Conservation (phyloP, 2,329 filamentous ascomycete species). For the Gnomoniopsis sp. region DNA sequence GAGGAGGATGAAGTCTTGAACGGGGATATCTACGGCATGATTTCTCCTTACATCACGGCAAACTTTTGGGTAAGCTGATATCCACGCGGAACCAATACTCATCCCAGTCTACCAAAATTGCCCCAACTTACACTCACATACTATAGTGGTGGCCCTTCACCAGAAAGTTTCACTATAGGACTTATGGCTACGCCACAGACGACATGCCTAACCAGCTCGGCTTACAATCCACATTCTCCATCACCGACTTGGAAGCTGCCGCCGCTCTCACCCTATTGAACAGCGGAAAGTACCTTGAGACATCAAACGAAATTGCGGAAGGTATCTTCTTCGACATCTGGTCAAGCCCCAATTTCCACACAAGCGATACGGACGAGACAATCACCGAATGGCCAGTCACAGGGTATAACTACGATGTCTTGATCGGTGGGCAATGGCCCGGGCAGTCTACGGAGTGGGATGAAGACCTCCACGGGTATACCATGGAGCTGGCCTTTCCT, state of each 20-base stretch:
- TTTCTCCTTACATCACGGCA: slow-evolving; percentile 47
- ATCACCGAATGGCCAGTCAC: slow-evolving; percentile 47
- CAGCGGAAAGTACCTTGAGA: slow-evolving; percentile 41
- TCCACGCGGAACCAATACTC: background rate
- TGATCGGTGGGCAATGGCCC: slow-evolving; percentile 49
- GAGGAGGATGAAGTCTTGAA: slow-evolving; percentile 45
- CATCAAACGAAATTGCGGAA: slow-evolving; percentile 47
- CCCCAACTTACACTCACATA: slow-evolving; percentile 9
- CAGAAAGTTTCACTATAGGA: slow-evolving; percentile 49
- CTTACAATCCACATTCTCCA: slow-evolving; percentile 50
- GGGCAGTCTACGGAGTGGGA: slow-evolving; percentile 48
- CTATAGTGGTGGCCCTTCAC: slow-evolving; percentile 49
- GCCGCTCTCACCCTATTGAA: slow-evolving; percentile 41
- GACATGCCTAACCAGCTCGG: slow-evolving; percentile 40
- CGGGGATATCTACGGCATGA: slow-evolving; percentile 47
- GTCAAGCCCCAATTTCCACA: slow-evolving; percentile 49
- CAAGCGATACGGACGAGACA: slow-evolving; percentile 43
- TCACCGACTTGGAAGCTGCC: slow-evolving; percentile 40
- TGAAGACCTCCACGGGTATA: slow-evolving; percentile 43
- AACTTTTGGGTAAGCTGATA: slow-evolving; percentile 42
- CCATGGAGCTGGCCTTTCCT: slow-evolving; percentile 49
- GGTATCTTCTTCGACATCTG: slow-evolving; percentile 46
- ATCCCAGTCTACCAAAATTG: background rate
- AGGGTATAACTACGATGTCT: slow-evolving; percentile 49
- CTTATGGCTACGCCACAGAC: slow-evolving; percentile 44